Evolutionary conservation across 192 early-diverging fungal genomes (phyloP).

Genomic region (Entophlyctis helioformis): DNA sequence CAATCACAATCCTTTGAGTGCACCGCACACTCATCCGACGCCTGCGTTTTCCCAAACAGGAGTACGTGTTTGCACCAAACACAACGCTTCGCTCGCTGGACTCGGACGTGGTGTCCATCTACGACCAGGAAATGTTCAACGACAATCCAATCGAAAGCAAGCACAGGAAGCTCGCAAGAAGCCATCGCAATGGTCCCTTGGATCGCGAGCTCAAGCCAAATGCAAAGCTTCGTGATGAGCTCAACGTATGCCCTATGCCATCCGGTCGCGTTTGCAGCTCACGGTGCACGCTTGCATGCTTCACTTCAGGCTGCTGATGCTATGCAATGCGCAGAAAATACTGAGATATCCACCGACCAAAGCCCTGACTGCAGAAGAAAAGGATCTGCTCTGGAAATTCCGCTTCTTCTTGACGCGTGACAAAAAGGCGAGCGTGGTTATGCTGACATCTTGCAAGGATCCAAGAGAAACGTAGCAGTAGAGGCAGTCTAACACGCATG

Average conservation of each 20-base stretch:
- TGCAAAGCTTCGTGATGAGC: slow-evolving; percentile 85
- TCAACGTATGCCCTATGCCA: too few relatives aligned
- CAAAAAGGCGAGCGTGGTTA: slow-evolving; percentile 50
- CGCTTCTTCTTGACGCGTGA: slow-evolving; percentile 89
- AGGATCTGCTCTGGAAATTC: slow-evolving; percentile 98
- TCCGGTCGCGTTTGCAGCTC: too few relatives aligned
- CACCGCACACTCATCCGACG: too few relatives aligned
- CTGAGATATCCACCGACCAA: slow-evolving; percentile 87
- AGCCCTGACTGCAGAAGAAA: slow-evolving; percentile 68
- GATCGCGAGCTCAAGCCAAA: slow-evolving; percentile 97
- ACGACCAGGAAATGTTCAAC: slow-evolving; percentile 73
- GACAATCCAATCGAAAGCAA: slow-evolving; percentile 96
- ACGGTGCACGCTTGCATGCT: background rate
- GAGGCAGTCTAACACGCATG: too few relatives aligned
- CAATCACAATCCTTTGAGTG: too few relatives aligned
- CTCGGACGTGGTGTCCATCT: slow-evolving; percentile 36
- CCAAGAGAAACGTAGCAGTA: too few relatives aligned
- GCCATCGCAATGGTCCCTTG: slow-evolving; percentile 78
- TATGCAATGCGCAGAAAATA: slow-evolving; percentile 49
- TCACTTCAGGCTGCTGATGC: background rate
- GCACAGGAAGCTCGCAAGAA: slow-evolving; percentile 78
- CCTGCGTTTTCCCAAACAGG: too few relatives aligned
- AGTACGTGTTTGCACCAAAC: background rate
- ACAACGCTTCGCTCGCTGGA: slow-evolving; percentile 5
- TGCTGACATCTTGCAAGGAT: too few relatives aligned